phyloP scores from a whole-genome alignment of 352 stramenopile species.

The Globisporangium barbulae region DNA sequence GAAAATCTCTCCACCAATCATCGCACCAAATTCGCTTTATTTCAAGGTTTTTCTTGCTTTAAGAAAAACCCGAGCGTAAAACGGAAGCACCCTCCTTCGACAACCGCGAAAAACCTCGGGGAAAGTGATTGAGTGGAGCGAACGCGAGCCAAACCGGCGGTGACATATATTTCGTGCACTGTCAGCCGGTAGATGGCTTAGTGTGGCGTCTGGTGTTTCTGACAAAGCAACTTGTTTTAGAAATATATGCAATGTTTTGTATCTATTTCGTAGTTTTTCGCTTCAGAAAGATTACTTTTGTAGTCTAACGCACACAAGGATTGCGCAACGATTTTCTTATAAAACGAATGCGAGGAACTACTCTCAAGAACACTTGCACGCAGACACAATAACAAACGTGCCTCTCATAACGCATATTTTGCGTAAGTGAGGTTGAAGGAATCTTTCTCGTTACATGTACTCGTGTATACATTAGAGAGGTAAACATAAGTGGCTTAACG shows the following conservation, averaged over 20 bases:
- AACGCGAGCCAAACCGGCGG: neutral
- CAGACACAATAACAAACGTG: too few species aligned
- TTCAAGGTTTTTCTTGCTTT: conserved; percentile 25
- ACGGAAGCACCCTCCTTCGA: conserved; percentile 6
- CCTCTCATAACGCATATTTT: too few species aligned
- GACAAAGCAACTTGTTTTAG: neutral
- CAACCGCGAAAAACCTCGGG: conserved; percentile 17
- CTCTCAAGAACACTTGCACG: too few species aligned
- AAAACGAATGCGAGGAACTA: too few species aligned
- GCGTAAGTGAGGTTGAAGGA: too few species aligned
- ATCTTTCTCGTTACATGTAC: too few species aligned
- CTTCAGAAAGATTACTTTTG: too few species aligned
- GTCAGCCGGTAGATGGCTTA: neutral
- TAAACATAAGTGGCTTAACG: neutral
- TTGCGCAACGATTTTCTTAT: too few species aligned
- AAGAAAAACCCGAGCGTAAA: conserved; percentile 6
- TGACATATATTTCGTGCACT: neutral
- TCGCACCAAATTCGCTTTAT: neutral
- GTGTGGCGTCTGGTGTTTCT: neutral
- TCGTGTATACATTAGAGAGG: neutral
- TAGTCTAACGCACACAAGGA: too few species aligned
- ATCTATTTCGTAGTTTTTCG: too few species aligned
- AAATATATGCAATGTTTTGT: neutral
- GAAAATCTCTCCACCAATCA: conserved; percentile 27
- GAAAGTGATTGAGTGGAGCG: neutral